Evolutionary conservation across 1,139 yeast species (phyloP).

Genomic region (Hemisphaericaspora xylofermentans): DNA sequence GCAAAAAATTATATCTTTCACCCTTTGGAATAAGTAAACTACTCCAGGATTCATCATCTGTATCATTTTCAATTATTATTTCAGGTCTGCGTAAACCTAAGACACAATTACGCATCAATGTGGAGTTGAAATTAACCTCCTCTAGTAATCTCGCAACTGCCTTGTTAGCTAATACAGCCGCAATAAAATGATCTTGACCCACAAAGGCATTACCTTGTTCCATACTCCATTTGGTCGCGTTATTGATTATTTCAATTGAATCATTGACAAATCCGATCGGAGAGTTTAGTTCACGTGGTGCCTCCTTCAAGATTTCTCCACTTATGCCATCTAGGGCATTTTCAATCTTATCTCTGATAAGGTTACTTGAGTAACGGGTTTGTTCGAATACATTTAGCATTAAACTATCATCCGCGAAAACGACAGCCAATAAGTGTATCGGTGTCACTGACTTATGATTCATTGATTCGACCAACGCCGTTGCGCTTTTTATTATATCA

Average conservation of each 20-base stretch:
- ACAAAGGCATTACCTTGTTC: neutral
- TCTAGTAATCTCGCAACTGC: neutral
- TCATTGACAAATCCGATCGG: neutral
- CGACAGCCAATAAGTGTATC: neutral
- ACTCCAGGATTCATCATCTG: neutral
- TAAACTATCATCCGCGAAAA: neutral
- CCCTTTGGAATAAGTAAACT: neutral
- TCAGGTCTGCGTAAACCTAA: neutral
- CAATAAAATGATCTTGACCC: constrained; percentile 1
- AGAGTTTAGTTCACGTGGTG: no score
- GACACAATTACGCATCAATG: neutral
- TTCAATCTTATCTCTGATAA: neutral
- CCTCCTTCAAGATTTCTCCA: neutral
- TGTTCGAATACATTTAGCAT: neutral
- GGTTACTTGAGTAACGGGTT: neutral
- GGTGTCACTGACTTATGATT: neutral
- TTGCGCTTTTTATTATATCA: neutral
- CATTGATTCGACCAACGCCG: neutral
- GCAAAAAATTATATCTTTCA: neutral
- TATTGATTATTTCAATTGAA: neutral
- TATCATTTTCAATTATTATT: neutral
- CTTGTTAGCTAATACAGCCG: neutral
- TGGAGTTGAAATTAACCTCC: neutral
- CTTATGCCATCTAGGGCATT: neutral
- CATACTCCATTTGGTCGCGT: neutral